Conservation (phyloP, 345 rosid genomes). For the Sapria himalayana region DNA sequence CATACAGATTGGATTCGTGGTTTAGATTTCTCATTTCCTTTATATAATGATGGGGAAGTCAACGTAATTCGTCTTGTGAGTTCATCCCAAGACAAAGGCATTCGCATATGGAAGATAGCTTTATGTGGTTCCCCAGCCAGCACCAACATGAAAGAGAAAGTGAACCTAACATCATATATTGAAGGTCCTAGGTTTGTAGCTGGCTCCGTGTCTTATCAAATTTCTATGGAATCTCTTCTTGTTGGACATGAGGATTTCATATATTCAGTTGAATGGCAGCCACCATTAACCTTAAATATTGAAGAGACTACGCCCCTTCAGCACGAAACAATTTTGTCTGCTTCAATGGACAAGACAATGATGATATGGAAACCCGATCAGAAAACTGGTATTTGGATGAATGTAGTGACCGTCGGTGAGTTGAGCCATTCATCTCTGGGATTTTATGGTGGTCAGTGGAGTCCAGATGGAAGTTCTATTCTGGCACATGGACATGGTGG, state of each 20-base stretch:
- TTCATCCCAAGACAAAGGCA: slow-evolving; percentile 85
- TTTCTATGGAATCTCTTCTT: slow-evolving; percentile 80
- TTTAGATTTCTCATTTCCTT: slow-evolving; percentile 80
- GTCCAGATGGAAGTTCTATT: slow-evolving; percentile 41
- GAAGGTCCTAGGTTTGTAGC: slow-evolving; percentile 64
- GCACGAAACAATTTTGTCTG: slow-evolving; percentile 59
- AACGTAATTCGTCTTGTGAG: slow-evolving; percentile 59
- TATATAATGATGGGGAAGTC: slow-evolving; percentile 16
- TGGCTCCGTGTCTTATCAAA: slow-evolving; percentile 54
- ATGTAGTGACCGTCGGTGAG: slow-evolving; percentile 91
- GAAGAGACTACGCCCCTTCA: slow-evolving; percentile 23
- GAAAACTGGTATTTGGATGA: slow-evolving; percentile 83
- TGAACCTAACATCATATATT: slow-evolving; percentile 62
- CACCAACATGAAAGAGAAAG: slow-evolving; percentile 22
- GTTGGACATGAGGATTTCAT: slow-evolving; percentile 98
- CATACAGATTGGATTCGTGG: slow-evolving; percentile 92
- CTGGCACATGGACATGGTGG: slow-evolving; percentile 94
- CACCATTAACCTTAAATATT: slow-evolving; percentile 21
- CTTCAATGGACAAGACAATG: slow-evolving; percentile 98
- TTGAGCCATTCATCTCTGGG: slow-evolving; percentile 90
- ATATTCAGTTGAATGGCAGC: slow-evolving; percentile 92
- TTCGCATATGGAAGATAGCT: slow-evolving; percentile 74
- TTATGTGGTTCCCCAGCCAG: slow-evolving; percentile 14
- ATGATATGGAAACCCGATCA: slow-evolving; percentile 96
- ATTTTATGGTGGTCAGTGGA: slow-evolving; percentile 95